phyloP scores from a whole-genome alignment of 148 eudicot genomes.

The Nyssa sinensis region DNA sequence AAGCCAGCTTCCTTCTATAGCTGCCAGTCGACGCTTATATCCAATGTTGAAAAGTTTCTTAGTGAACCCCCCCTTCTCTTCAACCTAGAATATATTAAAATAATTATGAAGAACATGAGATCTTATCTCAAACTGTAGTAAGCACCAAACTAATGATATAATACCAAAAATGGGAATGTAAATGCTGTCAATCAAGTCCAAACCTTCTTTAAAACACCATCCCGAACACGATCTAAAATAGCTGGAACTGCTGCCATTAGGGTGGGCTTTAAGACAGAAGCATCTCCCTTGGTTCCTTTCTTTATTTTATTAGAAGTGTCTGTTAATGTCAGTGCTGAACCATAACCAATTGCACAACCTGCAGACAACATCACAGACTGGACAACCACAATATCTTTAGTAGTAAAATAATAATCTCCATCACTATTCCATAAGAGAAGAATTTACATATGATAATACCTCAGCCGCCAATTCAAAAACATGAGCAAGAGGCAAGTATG shows the following conservation, averaged over 20 bases:
- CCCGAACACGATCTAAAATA: conserved; percentile 90
- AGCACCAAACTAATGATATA: conserved; percentile 4
- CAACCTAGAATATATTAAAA: conserved; percentile 50
- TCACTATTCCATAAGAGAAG: not conserved
- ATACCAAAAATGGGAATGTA: not conserved
- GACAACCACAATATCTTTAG: conserved; percentile 19
- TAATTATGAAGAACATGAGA: conserved; percentile 1
- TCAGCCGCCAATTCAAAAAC: conserved; percentile 94
- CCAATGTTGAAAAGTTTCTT: conserved; percentile 70
- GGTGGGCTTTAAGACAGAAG: conserved; percentile 75
- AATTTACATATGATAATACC: conserved; percentile 43
- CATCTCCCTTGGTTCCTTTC: conserved; percentile 97
- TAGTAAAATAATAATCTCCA: conserved; percentile 12
- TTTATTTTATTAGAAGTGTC: conserved; percentile 90
- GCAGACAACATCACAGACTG: conserved; percentile 84
- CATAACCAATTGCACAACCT: conserved; percentile 84
- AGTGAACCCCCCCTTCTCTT: conserved; percentile 69
- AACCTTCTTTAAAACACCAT: conserved; percentile 92
- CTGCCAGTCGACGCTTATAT: conserved; percentile 69
- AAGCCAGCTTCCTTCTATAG: conserved; percentile 92
- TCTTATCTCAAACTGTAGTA: not conserved
- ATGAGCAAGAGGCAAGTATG: conserved; percentile 93
- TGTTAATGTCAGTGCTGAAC: conserved; percentile 81
- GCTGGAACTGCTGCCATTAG: conserved; percentile 98
- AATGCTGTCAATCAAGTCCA: not conserved